Conservation (phyloP, 805 yeast genomes). For the Candida anglica region DNA sequence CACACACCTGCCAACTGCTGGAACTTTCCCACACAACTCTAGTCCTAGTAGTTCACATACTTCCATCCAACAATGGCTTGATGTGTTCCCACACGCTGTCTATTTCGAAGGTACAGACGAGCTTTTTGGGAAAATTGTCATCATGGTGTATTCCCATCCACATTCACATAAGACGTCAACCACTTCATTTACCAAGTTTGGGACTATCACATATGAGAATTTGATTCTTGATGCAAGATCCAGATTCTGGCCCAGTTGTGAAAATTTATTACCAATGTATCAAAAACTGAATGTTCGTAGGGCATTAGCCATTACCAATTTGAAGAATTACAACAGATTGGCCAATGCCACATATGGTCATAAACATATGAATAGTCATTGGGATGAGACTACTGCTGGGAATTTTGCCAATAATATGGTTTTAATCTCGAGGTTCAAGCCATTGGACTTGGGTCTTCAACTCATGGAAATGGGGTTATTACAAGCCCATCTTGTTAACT, state of each 20-base stretch:
- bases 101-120: constrained; percentile 50
- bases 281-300: constrained; percentile 59
- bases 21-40: no score
- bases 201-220: constrained; percentile 55
- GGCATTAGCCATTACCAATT: constrained; percentile 69
- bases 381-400: constrained; percentile 87
- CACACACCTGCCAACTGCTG: no score
- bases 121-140: constrained; percentile 42
- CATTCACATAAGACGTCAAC: constrained; percentile 46
- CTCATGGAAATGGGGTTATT: constrained; percentile 57
- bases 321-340: constrained; percentile 63
- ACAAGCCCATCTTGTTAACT: constrained; percentile 45
- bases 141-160: constrained; percentile 49
- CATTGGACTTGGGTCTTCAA: constrained; percentile 53
- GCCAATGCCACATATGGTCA: constrained; percentile 28
- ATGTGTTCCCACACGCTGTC: constrained; percentile 45
- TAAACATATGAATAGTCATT: constrained; percentile 36
- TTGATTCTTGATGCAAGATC: constrained; percentile 59
- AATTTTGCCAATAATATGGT: constrained; percentile 64
- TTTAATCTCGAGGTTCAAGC: constrained; percentile 48
- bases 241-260: constrained; percentile 74
- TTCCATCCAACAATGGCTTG: constrained; percentile 33
- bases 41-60: no score
- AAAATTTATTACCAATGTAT: constrained; percentile 52
- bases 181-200: constrained; percentile 59